phyloP scores from a whole-genome alignment of 805 yeast species.

The Candida maltosa region DNA sequence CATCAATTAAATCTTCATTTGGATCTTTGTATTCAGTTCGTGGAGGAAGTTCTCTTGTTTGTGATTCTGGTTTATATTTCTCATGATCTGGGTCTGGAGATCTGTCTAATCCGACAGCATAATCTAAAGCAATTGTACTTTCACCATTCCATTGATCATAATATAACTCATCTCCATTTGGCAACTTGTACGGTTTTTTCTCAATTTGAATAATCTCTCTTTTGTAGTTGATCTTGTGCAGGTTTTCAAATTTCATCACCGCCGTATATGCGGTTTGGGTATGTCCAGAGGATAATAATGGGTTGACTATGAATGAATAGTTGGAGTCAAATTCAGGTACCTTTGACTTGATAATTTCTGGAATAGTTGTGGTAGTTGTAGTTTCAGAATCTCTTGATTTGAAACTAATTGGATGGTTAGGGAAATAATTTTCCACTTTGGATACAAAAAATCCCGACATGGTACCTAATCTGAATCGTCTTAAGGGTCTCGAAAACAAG shows the following conservation, averaged over 20 bases:
- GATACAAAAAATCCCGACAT: slow-evolving; percentile 17
- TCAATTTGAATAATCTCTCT: slow-evolving; percentile 37
- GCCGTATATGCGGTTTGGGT: slow-evolving; percentile 50
- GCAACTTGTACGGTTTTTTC: slow-evolving; percentile 19
- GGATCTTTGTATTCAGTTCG: slow-evolving; percentile 60
- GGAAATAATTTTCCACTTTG: slow-evolving; percentile 20
- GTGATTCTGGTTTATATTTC: slow-evolving; percentile 38
- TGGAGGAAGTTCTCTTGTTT: slow-evolving; percentile 60
- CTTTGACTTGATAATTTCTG: slow-evolving; percentile 29
- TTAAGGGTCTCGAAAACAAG: no score
- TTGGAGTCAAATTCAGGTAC: slow-evolving; percentile 41
- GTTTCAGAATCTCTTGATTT: slow-evolving; percentile 8
- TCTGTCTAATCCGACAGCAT: slow-evolving; percentile 20
- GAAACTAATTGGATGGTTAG: slow-evolving; percentile 21
- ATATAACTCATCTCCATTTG: slow-evolving; percentile 23
- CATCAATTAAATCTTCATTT: slow-evolving; percentile 35
- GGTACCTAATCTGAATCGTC: no score
- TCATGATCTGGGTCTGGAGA: slow-evolving; percentile 18
- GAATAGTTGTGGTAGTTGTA: slow-evolving; percentile 13
- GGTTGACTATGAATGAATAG: slow-evolving; percentile 40
- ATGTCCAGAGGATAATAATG: slow-evolving; percentile 46
- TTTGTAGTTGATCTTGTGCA: slow-evolving; percentile 44
- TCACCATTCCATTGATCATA: slow-evolving; percentile 41
- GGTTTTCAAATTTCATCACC: slow-evolving; percentile 37
- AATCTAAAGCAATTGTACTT: slow-evolving; percentile 50